These are phyloP conservation scores for Nitzschia putrida DNA, from an alignment of 108 stramenopile genomes.

Conservation along the genomic window DNA sequence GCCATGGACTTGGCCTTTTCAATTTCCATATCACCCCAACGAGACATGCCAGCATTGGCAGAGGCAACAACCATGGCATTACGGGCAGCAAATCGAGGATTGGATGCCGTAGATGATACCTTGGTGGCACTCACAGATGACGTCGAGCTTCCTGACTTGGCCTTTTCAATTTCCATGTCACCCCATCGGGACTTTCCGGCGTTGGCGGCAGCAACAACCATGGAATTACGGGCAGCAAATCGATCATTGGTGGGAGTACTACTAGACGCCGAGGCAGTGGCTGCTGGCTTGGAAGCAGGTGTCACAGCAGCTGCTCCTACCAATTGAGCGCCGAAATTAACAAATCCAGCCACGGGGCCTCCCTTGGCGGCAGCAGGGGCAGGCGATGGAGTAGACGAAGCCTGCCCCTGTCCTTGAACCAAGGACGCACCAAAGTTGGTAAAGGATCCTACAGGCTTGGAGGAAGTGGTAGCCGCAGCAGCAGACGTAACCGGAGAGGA, in stretches of 20 bases:
- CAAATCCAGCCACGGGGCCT: constrained; percentile 49
- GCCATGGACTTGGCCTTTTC: constrained; percentile 24
- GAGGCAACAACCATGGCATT: constrained; percentile 51
- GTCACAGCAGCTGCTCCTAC: constrained; percentile 7
- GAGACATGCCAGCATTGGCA: constrained; percentile 61
- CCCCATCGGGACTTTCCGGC: constrained; percentile 86
- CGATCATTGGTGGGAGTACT: background rate
- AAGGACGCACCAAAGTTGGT: background rate
- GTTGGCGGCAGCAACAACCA: constrained; percentile 56
- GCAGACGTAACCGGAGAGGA: background rate
- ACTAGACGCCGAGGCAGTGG: background rate
- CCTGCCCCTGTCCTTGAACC: background rate
- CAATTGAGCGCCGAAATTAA: constrained; percentile 44
- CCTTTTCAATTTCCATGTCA: constrained; percentile 50
- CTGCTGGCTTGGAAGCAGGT: background rate
- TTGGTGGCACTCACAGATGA: no score
- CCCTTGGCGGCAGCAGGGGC: constrained; percentile 64
- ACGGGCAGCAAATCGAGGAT: constrained; percentile 20
- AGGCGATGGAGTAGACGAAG: background rate
- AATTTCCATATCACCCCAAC: constrained; percentile 67
- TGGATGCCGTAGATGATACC: no score
- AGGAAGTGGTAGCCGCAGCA: background rate
- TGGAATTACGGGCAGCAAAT: constrained; percentile 48
- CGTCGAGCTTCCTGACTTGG: constrained; percentile 9
- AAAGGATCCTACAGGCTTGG: constrained; percentile 1